phyloP scores from a whole-genome alignment of 768 basidiomycete species.

The Pisolithus microcarpus region DNA sequence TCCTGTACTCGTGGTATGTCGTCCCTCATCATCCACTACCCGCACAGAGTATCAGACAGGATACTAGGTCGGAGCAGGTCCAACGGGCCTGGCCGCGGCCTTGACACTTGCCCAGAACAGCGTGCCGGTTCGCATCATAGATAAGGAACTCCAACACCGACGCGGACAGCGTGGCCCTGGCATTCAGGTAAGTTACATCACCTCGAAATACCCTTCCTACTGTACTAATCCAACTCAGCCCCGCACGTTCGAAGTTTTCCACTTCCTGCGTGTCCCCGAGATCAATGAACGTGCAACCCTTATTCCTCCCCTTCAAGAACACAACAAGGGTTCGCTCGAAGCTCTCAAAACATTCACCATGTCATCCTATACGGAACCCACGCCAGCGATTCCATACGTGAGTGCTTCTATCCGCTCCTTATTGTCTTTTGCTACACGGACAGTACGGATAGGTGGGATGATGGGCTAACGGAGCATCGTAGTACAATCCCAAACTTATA shows the following conservation, averaged over 20 bases:
- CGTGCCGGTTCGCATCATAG: slow-evolving; percentile 45
- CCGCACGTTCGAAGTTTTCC: slow-evolving; percentile 24
- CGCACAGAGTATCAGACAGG: no score
- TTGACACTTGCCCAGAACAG: slow-evolving; percentile 34
- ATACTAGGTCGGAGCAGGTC: slow-evolving; percentile 22
- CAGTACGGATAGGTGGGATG: no score
- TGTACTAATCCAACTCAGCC: slow-evolving; percentile 9
- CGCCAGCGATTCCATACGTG: no score
- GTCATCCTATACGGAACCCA: not conserved
- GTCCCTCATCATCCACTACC: not conserved
- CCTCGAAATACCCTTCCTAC: not conserved
- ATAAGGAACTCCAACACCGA: slow-evolving; percentile 27
- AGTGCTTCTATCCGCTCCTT: no score
- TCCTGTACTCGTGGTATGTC: no score
- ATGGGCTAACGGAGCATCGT: not conserved
- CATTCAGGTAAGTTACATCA: no score
- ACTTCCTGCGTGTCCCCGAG: slow-evolving; percentile 34
- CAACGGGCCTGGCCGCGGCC: slow-evolving; percentile 26
- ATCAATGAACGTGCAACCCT: slow-evolving; percentile 24
- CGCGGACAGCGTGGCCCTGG: no score
- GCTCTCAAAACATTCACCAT: slow-evolving; percentile 6
- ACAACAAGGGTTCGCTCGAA: slow-evolving; percentile 1
- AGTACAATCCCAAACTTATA: slow-evolving; percentile 11
- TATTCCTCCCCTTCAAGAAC: slow-evolving; percentile 16
- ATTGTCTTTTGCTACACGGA: no score